Conservation (phyloP, 352 stramenopile species). For the Phytophthora hibernalis region DNA sequence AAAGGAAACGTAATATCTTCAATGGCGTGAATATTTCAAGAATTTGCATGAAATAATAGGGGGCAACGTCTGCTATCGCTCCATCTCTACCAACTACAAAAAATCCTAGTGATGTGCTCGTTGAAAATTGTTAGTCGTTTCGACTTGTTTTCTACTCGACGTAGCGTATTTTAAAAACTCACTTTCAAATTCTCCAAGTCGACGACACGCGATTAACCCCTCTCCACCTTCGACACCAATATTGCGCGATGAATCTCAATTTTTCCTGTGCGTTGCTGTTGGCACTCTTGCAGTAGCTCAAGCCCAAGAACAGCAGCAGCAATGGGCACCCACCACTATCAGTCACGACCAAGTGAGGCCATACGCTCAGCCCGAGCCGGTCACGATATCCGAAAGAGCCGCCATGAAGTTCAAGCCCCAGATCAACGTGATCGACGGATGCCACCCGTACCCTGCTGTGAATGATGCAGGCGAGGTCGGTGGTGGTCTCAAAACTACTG, state of each 20-base stretch:
- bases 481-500: slow-evolving; percentile 3
- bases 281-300: slow-evolving; percentile 1
- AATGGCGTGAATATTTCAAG: no score
- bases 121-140: neutral
- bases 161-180: neutral
- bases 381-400: slow-evolving; percentile 14
- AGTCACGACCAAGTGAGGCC: slow-evolving; percentile 18
- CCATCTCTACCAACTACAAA: neutral
- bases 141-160: neutral
- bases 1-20: no score
- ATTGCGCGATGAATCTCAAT: slow-evolving; percentile 8
- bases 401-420: slow-evolving; percentile 18
- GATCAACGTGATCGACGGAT: slow-evolving; percentile 13
- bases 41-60: neutral
- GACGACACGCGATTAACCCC: neutral
- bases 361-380: slow-evolving; percentile 8
- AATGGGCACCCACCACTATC: neutral
- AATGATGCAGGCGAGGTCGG: slow-evolving; percentile 35
- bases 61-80: neutral
- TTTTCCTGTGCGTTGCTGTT: slow-evolving; percentile 1
- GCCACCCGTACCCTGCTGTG: slow-evolving; percentile 23
- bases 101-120: neutral
- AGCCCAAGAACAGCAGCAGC: slow-evolving; percentile 1
- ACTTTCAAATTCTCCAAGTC: slow-evolving; percentile 21
- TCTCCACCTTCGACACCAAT: neutral